phyloP scores from a whole-genome alignment of 2,329 filamentous ascomycete species.

The Epichloe sylvatica region DNA sequence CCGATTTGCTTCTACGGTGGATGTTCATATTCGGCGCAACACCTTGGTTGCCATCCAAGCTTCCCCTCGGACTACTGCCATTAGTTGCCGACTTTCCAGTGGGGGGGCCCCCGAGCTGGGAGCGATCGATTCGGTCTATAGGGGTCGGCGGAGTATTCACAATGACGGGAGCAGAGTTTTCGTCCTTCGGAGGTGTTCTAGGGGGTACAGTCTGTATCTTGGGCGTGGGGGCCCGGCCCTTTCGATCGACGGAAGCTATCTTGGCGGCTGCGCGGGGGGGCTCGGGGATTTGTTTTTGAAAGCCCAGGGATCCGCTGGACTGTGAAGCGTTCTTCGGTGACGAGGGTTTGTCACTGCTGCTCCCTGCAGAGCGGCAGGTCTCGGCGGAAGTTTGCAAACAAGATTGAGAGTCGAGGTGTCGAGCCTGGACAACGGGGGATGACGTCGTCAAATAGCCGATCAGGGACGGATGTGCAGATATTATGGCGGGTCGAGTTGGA shows the following conservation, averaged over 20 bases:
- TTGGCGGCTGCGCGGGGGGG: constrained; percentile 18
- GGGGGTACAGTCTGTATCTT: constrained; percentile 25
- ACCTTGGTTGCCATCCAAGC: constrained; percentile 41
- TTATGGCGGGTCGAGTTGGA: constrained; percentile 15
- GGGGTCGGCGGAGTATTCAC: constrained; percentile 55
- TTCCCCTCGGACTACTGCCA: constrained; percentile 13
- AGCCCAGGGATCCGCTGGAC: neutral
- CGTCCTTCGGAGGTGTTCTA: constrained; percentile 33
- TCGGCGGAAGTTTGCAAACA: constrained; percentile 20
- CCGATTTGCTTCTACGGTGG: constrained; percentile 43
- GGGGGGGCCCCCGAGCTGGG: constrained; percentile 10
- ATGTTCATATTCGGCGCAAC: constrained; percentile 59
- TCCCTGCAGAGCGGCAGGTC: constrained; percentile 32
- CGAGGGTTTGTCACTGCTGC: constrained; percentile 49
- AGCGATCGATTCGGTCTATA: constrained; percentile 26
- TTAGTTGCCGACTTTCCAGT: constrained; percentile 18
- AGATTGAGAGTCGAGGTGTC: constrained; percentile 24
- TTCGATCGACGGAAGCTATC: constrained; percentile 15
- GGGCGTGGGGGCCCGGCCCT: constrained; percentile 14
- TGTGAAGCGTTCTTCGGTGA: neutral
- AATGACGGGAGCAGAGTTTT: constrained; percentile 37
- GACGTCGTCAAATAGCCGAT: constrained; percentile 55
- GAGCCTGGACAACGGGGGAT: constrained; percentile 50
- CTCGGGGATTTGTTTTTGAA: constrained; percentile 12
- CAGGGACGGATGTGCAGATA: constrained; percentile 48